phyloP scores from a whole-genome alignment of 805 yeast species.

The Tetrapisispora arboricola region DNA sequence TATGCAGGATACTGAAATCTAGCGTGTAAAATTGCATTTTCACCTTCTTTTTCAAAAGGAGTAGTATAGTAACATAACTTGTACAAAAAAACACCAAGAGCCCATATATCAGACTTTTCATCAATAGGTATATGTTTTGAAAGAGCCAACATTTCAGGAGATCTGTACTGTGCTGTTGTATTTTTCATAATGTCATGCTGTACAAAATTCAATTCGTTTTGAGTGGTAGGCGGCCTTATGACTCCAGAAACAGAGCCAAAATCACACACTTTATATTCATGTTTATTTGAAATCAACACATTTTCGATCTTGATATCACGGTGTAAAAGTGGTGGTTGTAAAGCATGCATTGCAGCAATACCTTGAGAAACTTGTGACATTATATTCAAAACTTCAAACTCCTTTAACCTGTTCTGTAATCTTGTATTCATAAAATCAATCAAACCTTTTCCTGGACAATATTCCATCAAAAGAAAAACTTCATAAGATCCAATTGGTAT shows the following conservation, averaged over 20 bases:
- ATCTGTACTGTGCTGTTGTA: constrained; percentile 76
- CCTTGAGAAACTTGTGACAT: constrained; percentile 66
- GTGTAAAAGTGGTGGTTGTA: constrained; percentile 62
- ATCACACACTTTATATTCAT: constrained; percentile 63
- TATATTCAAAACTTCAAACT: constrained; percentile 55
- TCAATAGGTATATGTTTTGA: constrained; percentile 60
- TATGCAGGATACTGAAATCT: constrained; percentile 41
- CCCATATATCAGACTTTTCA: constrained; percentile 83
- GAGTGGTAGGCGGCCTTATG: constrained; percentile 50
- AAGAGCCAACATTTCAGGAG: constrained; percentile 78
- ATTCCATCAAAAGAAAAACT: constrained; percentile 72
- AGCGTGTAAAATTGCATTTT: constrained; percentile 52
- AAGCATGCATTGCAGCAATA: constrained; percentile 66
- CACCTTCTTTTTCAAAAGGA: constrained; percentile 64
- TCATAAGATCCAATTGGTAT: constrained; percentile 51
- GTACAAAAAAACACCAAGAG: constrained; percentile 67
- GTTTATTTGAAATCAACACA: constrained; percentile 50
- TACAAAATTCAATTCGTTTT: constrained; percentile 48
- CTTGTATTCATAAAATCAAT: constrained; percentile 75
- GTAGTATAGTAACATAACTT: constrained; percentile 74
- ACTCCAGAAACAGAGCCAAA: constrained; percentile 71
- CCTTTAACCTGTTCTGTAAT: constrained; percentile 53
- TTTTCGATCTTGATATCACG: constrained; percentile 79
- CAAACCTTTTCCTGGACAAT: constrained; percentile 65
- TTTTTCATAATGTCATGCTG: constrained; percentile 66